Evolutionary conservation across 306 rosid genomes (phyloP), one percentile per base, ranked within the genome.

Genomic region (Psophocarpus tetragonolobus): DNA sequence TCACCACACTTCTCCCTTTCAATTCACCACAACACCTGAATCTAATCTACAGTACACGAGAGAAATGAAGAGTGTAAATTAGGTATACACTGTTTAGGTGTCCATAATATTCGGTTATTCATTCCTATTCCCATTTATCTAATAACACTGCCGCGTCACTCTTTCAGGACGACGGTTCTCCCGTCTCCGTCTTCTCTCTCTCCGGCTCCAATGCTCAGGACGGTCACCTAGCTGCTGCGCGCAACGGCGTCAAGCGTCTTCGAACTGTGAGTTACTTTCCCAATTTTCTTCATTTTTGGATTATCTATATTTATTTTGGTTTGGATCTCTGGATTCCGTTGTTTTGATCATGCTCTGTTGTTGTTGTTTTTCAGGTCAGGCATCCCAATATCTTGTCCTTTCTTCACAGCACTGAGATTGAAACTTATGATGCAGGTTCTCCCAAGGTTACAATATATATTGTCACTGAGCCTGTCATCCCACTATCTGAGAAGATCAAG

Each of bases 401-500:
- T 90, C 99, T 96, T 77, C 98, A 96, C 61, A 92, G 99, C 77
- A 83, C 97, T 0, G 98, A 96, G 88, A 72, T 84, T 4, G 99
- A 96, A 77, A 84, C 91, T 69, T 35, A 68, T 50, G 99, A 92
- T 24, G 91, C 85, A 10, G 85, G 93, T 76, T 67, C 94, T 51
- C 9, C 93, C 26, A 96, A 92, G 93, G 90, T 91, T 33, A 91
- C 92, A 0, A 92, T 96, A 76, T 92, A 96, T 78, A 91, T 96
- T 78, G 99, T 96, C 56, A 96, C 97, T 2, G 99, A 96, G 84
- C 98, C 99, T 80, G 99, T 96, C 61, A 88, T 92, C 91, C 98
- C 98, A 6, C 83, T 96, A 24, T 91, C 99, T 0, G 97, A 92
- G 71, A 96, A 88, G 90, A 88, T 92, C 70, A 90, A 86, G 83